phyloP scores from a whole-genome alignment of 176 grass and related monocot species.

The Aechmea fasciata region DNA sequence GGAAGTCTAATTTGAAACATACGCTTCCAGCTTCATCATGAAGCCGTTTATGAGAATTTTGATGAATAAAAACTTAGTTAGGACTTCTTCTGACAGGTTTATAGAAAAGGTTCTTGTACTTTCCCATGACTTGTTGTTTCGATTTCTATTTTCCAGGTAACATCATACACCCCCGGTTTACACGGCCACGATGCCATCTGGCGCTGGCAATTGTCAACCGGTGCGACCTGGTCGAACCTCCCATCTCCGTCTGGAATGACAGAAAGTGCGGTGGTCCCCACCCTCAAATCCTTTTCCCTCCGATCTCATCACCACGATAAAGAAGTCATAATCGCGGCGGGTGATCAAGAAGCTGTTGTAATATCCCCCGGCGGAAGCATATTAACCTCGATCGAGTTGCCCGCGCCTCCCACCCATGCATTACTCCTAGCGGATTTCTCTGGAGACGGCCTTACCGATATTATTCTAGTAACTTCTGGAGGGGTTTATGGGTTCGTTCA shows the following conservation, averaged over 20 bases:
- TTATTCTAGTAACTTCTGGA: constrained; percentile 51
- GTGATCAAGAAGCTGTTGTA: constrained; percentile 78
- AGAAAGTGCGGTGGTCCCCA: constrained; percentile 81
- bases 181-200: constrained; percentile 74
- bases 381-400: constrained; percentile 58
- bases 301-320: constrained; percentile 29
- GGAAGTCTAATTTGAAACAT: too few relatives aligned
- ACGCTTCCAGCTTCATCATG: too few relatives aligned
- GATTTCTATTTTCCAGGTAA: constrained; percentile 38
- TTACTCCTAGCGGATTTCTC: constrained; percentile 74
- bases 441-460: constrained; percentile 70
- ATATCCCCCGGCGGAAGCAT: constrained; percentile 66
- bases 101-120: too few relatives aligned
- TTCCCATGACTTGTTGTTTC: neutral
- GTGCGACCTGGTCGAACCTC: constrained; percentile 92
- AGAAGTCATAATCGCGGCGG: constrained; percentile 64
- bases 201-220: constrained; percentile 88
- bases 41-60: too few relatives aligned
- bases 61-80: too few relatives aligned
- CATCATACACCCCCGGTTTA: constrained; percentile 63
- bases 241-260: constrained; percentile 80
- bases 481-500: constrained; percentile 80
- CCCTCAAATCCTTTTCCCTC: constrained; percentile 66
- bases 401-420: constrained; percentile 54
- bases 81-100: too few relatives aligned